Evolutionary conservation across 441 rosid species (phyloP).

Genomic region (Metrosideros polymorpha): DNA sequence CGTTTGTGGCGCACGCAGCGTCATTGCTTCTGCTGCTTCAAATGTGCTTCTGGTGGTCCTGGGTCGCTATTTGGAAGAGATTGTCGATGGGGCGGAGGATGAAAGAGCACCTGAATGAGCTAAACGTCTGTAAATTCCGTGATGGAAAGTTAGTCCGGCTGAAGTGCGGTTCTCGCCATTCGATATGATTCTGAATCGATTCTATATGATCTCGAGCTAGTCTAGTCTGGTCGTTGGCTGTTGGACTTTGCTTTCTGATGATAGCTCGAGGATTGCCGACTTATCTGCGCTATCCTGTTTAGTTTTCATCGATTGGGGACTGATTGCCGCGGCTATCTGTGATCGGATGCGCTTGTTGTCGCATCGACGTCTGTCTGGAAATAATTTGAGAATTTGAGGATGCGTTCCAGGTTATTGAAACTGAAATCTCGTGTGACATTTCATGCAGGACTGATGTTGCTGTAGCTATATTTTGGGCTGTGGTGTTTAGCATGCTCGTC

Average conservation of each 20-base stretch:
- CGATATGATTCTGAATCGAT: background rate
- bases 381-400: background rate
- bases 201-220: background rate
- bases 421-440: background rate
- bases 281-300: background rate
- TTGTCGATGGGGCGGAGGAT: background rate
- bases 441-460: constrained; percentile 36
- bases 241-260: background rate
- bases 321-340: background rate
- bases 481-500: constrained; percentile 25
- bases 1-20: background rate
- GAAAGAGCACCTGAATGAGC: background rate
- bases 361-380: background rate
- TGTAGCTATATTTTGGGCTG: constrained; percentile 33
- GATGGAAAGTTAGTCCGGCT: background rate
- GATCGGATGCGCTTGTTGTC: background rate
- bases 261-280: background rate
- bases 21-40: background rate
- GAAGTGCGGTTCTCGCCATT: background rate
- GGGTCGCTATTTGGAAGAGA: background rate
- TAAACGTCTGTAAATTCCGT: background rate
- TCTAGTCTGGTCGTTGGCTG: background rate
- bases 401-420: constrained; percentile 1
- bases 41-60: background rate
- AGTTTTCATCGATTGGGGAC: background rate